Conservation (phyloP, 73 alveolate genomes). For the Paramecium pentaurelia region DNA sequence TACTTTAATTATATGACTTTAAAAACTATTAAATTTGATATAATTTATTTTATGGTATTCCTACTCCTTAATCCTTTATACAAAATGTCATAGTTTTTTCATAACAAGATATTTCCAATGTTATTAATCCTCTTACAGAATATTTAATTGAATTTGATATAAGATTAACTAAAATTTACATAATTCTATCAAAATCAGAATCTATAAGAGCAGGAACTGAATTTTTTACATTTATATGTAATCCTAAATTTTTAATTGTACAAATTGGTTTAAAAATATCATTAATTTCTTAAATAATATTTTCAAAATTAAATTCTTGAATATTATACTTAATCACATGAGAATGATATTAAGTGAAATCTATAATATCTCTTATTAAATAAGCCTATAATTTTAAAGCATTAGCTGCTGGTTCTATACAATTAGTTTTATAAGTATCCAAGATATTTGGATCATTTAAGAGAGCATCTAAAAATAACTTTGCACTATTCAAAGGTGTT, state of each 20-base stretch:
- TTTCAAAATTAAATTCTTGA: conserved; percentile 16
- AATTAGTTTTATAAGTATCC: not conserved
- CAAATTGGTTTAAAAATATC: conserved; percentile 12
- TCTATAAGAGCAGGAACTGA: not conserved
- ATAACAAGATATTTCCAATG: not conserved
- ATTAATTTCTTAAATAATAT: conserved; percentile 30
- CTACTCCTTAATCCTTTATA: conserved; percentile 50
- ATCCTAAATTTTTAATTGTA: not conserved
- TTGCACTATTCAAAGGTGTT: conserved; percentile 54
- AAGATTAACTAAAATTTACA: conserved; percentile 36
- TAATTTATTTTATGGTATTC: not conserved
- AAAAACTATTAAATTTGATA: not conserved
- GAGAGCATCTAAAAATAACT: conserved; percentile 15
- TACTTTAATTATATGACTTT: not conserved
- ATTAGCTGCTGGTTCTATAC: conserved; percentile 33
- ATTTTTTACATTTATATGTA: not conserved
- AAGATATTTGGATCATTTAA: not conserved
- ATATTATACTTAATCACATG: not conserved
- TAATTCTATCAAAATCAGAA: conserved; percentile 51
- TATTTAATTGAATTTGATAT: conserved; percentile 36
- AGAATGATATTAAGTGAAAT: conserved; percentile 40
- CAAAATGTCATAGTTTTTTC: not conserved
- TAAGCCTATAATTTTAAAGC: conserved; percentile 44
- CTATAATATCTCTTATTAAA: conserved; percentile 52
- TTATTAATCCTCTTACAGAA: conserved; percentile 19